Evolutionary conservation across 345 rosid species (phyloP).

Genomic region (Eucalyptus pauciflora): DNA sequence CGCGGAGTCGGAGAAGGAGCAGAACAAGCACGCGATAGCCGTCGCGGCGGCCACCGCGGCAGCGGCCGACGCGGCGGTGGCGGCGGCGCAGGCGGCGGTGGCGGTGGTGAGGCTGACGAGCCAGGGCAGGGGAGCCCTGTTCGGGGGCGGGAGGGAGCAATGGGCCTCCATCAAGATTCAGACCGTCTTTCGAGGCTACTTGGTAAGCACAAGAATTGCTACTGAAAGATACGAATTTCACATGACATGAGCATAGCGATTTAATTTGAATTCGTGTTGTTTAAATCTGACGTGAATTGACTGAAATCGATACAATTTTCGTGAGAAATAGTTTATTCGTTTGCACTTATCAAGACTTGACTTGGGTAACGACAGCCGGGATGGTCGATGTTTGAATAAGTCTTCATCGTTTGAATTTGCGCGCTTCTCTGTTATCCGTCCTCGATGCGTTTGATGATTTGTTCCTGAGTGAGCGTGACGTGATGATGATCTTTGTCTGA

Average conservation of each 20-base stretch:
- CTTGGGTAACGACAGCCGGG: not conserved
- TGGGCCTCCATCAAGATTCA: slow-evolving; percentile 57
- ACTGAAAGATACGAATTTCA: not conserved
- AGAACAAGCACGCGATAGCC: slow-evolving; percentile 52
- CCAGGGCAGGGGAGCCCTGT: slow-evolving; percentile 23
- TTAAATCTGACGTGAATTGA: not conserved
- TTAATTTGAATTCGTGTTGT: not conserved
- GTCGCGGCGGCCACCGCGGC: slow-evolving; percentile 49
- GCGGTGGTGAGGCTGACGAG: slow-evolving; percentile 47
- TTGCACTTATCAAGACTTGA: not conserved
- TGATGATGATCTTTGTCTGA: not conserved
- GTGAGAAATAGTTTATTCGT: not conserved
- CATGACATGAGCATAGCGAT: not conserved
- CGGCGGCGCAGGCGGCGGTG: slow-evolving; percentile 50
- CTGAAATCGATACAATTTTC: not conserved
- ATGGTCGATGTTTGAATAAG: not conserved
- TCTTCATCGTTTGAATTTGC: not conserved
- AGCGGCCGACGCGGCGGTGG: slow-evolving; percentile 56
- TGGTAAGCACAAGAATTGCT: slow-evolving; percentile 26
- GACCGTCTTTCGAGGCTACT: slow-evolving; percentile 47
- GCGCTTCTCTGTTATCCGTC: not conserved
- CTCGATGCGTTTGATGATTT: not conserved
- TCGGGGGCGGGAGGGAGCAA: slow-evolving; percentile 14
- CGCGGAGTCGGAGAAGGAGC: slow-evolving; percentile 38
- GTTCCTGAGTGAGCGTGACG: not conserved